Evolutionary conservation across 768 basidiomycete genomes (phyloP), one percentile per base, ranked within the genome.

Genomic region (Suillus cothurnatus): DNA sequence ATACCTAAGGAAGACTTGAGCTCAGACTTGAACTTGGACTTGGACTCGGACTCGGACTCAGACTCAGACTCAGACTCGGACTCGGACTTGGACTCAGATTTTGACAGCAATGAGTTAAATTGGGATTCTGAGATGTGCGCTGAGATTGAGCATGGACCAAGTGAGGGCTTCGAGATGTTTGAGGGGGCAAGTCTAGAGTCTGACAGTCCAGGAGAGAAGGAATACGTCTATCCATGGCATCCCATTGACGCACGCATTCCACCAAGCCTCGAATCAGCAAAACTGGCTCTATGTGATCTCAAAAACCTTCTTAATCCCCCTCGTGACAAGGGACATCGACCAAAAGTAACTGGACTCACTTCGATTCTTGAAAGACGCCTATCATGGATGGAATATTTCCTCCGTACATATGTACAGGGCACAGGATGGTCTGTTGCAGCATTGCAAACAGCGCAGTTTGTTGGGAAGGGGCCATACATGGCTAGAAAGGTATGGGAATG

Each of bases 301-400:
- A 21, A 26, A 26, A 50, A 50, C 49, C 41, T 59, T 38, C 58
- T 59, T 31, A 21, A 59, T 19, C 58, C 38, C 6, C 58, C 58
- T 59, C 36, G 11, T 4, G 21, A 59, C 36, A 26, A 38, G 31
- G 58, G 36, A 26, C 38, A 21, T 23, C 6, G 11, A 38, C 28
- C 12, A 4, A 59, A 59, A 39, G 41, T 43, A 19, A 59, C 58
- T 38, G 36, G 19, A 38, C 58, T 59, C 58, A 59, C 58, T 11
- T 59, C n/a, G 14, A 59, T 21, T 38, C 58, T 59, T 6, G 14
- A 50, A 26, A 50, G 15, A 14, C 1, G 14, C 49, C 5, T 50
- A 14, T 14, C 49, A 61, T 59, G 36, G 58, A 59, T 59, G 58
- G 38, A 38, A 36, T 59, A 59, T 23, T 59, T 59, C 41, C 41